These are phyloP conservation scores for Rhodosporidiobolus sp. DNA, from an alignment of 768 basidiomycete genomes.

Conservation along the genomic window DNA sequence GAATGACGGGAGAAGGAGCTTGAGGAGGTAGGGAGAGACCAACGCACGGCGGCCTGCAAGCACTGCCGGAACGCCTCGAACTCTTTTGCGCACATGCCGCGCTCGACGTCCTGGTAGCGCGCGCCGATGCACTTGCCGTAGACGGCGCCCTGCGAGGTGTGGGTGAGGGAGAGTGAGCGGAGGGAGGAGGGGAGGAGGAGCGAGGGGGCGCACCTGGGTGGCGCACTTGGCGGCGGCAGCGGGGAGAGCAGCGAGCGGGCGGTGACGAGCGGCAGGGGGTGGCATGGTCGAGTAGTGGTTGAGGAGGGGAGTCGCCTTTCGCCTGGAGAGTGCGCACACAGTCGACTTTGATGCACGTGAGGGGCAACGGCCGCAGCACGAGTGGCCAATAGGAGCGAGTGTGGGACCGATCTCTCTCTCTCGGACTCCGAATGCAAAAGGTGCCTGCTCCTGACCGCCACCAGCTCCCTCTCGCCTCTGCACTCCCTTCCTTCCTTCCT, in stretches of 20 bases:
- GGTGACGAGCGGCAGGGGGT: background rate
- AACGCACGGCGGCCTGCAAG: constrained; percentile 70
- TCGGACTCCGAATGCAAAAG: too few relatives aligned
- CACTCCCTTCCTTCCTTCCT: background rate
- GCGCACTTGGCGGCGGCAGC: constrained; percentile 1
- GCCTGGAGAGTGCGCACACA: too few relatives aligned
- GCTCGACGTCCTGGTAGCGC: constrained; percentile 76
- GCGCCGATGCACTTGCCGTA: constrained; percentile 88
- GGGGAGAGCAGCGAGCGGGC: constrained; percentile 2
- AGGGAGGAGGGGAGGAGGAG: background rate
- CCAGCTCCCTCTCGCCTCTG: background rate
- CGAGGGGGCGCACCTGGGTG: background rate
- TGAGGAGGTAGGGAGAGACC: constrained; percentile 46
- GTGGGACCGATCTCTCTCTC: too few relatives aligned
- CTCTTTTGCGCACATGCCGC: constrained; percentile 78
- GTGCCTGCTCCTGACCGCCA: too few relatives aligned
- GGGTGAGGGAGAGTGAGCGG: background rate
- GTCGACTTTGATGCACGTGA: too few relatives aligned
- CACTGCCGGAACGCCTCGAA: constrained; percentile 81
- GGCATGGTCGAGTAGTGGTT: background rate
- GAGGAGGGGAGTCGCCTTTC: background rate
- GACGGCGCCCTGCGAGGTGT: constrained; percentile 58
- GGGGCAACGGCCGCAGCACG: too few relatives aligned
- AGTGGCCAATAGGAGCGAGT: too few relatives aligned
- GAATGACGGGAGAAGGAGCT: background rate